Evolutionary conservation across 805 yeast genomes (phyloP).

Genomic region (Cyberlindnera mrakii): DNA sequence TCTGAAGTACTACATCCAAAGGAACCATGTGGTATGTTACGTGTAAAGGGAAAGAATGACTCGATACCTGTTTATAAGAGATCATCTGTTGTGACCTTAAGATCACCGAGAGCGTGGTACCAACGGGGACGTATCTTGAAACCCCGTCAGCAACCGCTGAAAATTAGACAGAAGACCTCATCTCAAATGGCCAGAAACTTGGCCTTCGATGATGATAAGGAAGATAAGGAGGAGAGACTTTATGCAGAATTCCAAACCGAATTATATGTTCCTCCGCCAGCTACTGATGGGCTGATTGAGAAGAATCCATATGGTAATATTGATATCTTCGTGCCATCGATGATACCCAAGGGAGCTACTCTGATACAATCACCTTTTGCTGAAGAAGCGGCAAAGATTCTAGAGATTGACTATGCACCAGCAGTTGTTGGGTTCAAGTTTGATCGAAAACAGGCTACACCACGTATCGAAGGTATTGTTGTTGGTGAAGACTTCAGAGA

Average conservation of each 20-base stretch:
- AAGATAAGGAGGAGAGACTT: conserved; percentile 51
- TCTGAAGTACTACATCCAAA: conserved; percentile 70
- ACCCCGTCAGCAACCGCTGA: conserved; percentile 62
- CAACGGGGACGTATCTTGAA: conserved; percentile 70
- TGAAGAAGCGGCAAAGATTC: conserved; percentile 61
- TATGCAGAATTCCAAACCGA: conserved; percentile 80
- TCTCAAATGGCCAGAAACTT: conserved; percentile 15
- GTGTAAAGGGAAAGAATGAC: conserved; percentile 37
- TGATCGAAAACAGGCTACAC: conserved; percentile 46
- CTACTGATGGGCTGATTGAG: conserved; percentile 54
- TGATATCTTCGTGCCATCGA: conserved; percentile 68
- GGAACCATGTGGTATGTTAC: conserved; percentile 68
- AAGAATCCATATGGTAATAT: conserved; percentile 79
- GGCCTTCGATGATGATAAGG: conserved; percentile 18
- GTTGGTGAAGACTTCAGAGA: conserved; percentile 57
- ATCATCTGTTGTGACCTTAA: conserved; percentile 52
- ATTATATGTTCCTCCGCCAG: conserved; percentile 53
- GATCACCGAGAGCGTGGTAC: conserved; percentile 84
- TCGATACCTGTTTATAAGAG: conserved; percentile 64
- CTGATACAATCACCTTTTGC: conserved; percentile 51
- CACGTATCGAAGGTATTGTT: conserved; percentile 69
- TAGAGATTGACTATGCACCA: conserved; percentile 74
- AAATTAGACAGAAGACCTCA: conserved; percentile 32
- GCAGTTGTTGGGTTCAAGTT: conserved; percentile 89
- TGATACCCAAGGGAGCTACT: conserved; percentile 80